Evolutionary conservation across 2,329 filamentous ascomycete species (phyloP).

Genomic region (Cladophialophora chaetospira): DNA sequence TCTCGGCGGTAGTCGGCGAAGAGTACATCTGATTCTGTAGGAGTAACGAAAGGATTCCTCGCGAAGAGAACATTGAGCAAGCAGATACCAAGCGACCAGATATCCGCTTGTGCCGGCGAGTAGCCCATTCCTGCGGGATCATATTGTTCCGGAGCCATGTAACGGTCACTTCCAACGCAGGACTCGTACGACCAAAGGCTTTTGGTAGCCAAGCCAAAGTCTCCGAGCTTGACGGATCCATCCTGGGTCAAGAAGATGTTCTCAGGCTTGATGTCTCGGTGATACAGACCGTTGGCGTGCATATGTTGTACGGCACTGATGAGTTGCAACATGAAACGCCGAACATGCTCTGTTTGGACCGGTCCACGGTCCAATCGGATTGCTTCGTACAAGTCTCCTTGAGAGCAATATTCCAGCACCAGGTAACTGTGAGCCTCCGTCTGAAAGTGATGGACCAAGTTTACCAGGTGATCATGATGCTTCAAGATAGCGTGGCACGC

Average conservation of each 20-base stretch:
- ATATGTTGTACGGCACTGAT: slow-evolving; percentile 87
- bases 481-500: slow-evolving; percentile 78
- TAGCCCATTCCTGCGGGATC: slow-evolving; percentile 86
- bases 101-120: slow-evolving; percentile 87
- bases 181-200: slow-evolving; percentile 90
- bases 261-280: slow-evolving; percentile 98
- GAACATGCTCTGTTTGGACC: slow-evolving; percentile 91
- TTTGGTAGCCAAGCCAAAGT: slow-evolving; percentile 89
- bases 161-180: slow-evolving; percentile 94
- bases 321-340: slow-evolving; percentile 94
- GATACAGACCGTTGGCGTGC: slow-evolving; percentile 87
- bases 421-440: slow-evolving; percentile 87
- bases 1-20: slow-evolving; percentile 93
- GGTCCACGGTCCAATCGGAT: slow-evolving; percentile 88
- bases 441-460: slow-evolving; percentile 86
- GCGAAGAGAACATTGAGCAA: slow-evolving; percentile 95
- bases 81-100: slow-evolving; percentile 97
- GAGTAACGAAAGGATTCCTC: slow-evolving; percentile 91
- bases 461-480: slow-evolving; percentile 88
- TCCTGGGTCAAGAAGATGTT: slow-evolving; percentile 92
- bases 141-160: slow-evolving; percentile 99
- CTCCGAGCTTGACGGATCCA: slow-evolving; percentile 91
- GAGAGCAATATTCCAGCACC: slow-evolving; percentile 91
- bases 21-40: slow-evolving; percentile 84
- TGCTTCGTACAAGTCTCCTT: slow-evolving; percentile 95